Percentiles rank a stretch among this genome's conserved stretches.
Conservation (phyloP, 306 rosid genomes). For the Cicer judaicum region DNA sequence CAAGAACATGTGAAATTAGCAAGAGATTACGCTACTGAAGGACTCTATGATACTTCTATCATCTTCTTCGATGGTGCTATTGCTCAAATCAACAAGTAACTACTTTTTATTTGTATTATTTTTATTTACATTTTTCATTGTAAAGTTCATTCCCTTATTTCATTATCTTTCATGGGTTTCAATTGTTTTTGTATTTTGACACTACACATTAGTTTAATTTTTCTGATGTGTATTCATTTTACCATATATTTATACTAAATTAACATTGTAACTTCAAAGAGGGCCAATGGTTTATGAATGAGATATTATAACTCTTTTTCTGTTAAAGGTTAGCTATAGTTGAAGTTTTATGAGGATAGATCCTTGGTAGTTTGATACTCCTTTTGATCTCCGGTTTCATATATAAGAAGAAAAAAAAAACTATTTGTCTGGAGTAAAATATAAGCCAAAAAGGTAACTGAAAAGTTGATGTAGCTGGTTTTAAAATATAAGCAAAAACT, state of each 20-base stretch:
- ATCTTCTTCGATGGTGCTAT: slow-evolving; percentile 97
- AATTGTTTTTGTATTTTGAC: slow-evolving; percentile 17
- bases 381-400: too few relatives aligned
- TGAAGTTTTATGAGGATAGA: slow-evolving; percentile 8
- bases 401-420: too few relatives aligned
- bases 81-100: slow-evolving; percentile 96
- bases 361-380: neutral
- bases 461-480: too few relatives aligned
- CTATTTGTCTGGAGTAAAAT: too few relatives aligned
- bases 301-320: neutral
- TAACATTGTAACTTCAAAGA: neutral
- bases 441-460: too few relatives aligned
- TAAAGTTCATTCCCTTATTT: slow-evolving; percentile 12
- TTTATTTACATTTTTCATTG: neutral
- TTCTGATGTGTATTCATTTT: neutral
- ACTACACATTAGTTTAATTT: neutral
- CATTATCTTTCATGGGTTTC: slow-evolving; percentile 14
- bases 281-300: neutral
- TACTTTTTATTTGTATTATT: slow-evolving; percentile 1
- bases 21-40: slow-evolving; percentile 94
- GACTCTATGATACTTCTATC: slow-evolving; percentile 84
- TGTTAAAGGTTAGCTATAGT: neutral
- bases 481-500: too few relatives aligned
- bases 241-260: neutral
- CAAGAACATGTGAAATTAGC: slow-evolving; percentile 95